These are phyloP conservation scores for Pistacia atlantica DNA, from an alignment of 345 rosid genomes.

Conservation along the genomic window DNA sequence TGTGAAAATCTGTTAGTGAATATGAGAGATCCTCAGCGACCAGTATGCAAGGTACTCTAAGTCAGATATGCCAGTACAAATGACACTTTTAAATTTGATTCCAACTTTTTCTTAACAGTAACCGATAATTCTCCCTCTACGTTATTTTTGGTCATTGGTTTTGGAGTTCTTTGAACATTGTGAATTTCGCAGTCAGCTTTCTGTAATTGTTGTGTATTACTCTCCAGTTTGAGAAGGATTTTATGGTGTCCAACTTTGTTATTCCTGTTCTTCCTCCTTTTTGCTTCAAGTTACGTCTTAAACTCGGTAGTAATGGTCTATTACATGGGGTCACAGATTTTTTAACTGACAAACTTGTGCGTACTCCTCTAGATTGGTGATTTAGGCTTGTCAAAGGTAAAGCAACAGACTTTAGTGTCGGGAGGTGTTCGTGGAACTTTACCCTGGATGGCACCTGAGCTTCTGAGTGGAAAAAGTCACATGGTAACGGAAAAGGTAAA, in stretches of 20 bases:
- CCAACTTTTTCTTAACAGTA: neutral
- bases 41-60: slow-evolving; percentile 83
- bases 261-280: neutral
- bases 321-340: neutral
- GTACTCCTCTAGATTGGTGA: slow-evolving; percentile 76
- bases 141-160: slow-evolving; percentile 8
- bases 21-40: slow-evolving; percentile 99
- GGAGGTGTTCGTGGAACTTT: slow-evolving; percentile 99
- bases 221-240: slow-evolving; percentile 11
- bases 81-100: slow-evolving; percentile 19
- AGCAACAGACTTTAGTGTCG: slow-evolving; percentile 89
- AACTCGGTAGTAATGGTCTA: neutral
- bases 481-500: slow-evolving; percentile 98
- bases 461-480: slow-evolving; percentile 91
- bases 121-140: neutral
- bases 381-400: slow-evolving; percentile 94
- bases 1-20: slow-evolving; percentile 95
- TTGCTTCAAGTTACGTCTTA: neutral
- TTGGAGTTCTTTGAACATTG: slow-evolving; percentile 6
- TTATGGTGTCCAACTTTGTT: neutral
- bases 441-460: slow-evolving; percentile 99
- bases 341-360: slow-evolving; percentile 19
- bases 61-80: neutral
- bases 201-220: neutral
- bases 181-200: slow-evolving; percentile 17